Base-by-base conservation (phyloP, 768 basidiomycete genomes). In the Suillus americanus region DNA sequence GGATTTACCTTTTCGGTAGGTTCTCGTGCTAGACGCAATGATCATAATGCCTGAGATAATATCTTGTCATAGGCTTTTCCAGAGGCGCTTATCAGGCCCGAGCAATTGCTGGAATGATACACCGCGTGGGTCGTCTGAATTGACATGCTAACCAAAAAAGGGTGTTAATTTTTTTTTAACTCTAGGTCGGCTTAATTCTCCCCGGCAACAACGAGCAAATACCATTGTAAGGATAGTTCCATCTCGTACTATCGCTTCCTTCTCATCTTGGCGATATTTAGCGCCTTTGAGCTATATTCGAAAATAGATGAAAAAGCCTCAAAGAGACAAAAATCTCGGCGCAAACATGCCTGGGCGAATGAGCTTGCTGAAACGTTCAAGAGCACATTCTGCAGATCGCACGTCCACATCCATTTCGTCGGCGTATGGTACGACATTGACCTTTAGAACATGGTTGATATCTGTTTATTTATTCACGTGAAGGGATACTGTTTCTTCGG, bases 71-170 rank as follows among this genome's bases (percentile, higher is more conserved):
- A 81, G 80, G 80, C 1, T 82, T 81, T 54, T 81, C 80, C 38
- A 76, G 81, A 14, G 80, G 80, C 0, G 80, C 79, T 6, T 81
- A 79, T 64, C 79, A 80, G 73, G 78, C 73, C 1, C 78, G 80
- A 3, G 68, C 65, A 0, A 62, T 82, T 5, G 77, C 80, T 1
- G 75, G 68, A 5, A 78, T 81, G 77, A 80, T 81, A 2, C 61
- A 77, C 2, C 73, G 68, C 61, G 80, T 75, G n/a, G 43, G 40
- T 9, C 18, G 4, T 1, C 41, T n/a, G 43, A 37, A 23, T 60
- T 1, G 41, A 20, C 60, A 59, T 64, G 60, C 63, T 33, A 51
- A 30, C 61, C 64, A 1, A 62, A 2, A 63, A 50, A 61, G 40
- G 12, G 6, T 37, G 20, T 41, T 46, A 7, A n/a, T 20, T 18